Evolutionary conservation across 1,284 basidiomycete species (phyloP).

Genomic region (Apiotrichum brassicae): DNA sequence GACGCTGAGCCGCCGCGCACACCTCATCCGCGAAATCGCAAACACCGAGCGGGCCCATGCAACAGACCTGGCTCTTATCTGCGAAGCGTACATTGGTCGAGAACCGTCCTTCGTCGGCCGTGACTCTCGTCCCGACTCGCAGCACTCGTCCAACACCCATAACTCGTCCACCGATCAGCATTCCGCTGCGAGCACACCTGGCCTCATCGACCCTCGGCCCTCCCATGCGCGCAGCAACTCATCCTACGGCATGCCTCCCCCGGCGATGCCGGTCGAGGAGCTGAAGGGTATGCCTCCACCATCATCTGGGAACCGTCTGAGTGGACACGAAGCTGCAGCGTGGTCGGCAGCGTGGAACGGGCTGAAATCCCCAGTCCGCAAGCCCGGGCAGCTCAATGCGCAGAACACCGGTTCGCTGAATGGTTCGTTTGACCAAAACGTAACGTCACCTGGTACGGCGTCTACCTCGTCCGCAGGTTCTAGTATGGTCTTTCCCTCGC

Average conservation of each 20-base stretch:
- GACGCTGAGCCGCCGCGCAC: conserved; percentile 61
- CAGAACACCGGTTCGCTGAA: background rate
- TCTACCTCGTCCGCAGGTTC: background rate
- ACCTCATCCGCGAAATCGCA: conserved; percentile 75
- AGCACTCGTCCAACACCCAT: conserved; percentile 15
- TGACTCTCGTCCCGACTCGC: conserved; percentile 27
- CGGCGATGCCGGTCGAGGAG: no score
- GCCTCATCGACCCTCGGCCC: conserved; percentile 1
- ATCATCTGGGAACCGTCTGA: conserved; percentile 4
- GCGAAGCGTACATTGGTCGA: conserved; percentile 64
- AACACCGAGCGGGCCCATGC: conserved; percentile 82
- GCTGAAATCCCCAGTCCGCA: conserved; percentile 9
- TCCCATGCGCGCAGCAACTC: conserved; percentile 11
- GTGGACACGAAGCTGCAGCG: conserved; percentile 6
- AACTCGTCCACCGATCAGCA: background rate
- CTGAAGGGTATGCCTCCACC: background rate
- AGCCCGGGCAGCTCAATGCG: background rate
- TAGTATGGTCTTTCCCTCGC: conserved; percentile 1
- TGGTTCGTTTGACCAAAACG: background rate
- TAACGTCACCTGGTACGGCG: conserved; percentile 8
- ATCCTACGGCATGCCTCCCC: conserved; percentile 9
- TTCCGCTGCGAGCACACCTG: conserved; percentile 7
- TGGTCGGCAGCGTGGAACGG: conserved; percentile 11
- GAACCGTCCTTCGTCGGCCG: background rate
- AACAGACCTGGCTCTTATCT: conserved; percentile 74